A percentile compares a stretch with the other conserved stretches of the same genome.
Evolutionary conservation across 2,329 filamentous ascomycete genomes (phyloP).

Genomic region (Venturia nashicola): DNA sequence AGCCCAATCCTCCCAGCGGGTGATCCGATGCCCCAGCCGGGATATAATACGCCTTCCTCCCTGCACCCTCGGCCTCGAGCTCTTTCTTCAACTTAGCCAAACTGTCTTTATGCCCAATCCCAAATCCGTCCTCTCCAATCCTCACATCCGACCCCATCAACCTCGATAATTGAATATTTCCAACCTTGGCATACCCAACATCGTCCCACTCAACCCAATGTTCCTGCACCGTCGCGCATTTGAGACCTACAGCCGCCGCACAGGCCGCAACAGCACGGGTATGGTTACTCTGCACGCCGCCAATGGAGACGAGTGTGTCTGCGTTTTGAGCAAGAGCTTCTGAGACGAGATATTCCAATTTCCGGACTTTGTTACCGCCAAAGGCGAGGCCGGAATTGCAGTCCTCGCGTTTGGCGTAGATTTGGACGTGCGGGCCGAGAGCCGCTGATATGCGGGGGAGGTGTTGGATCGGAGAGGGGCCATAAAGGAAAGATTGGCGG

Average conservation of each 20-base stretch:
- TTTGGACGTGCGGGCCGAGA: conserved; percentile 45
- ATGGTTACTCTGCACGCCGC: conserved; percentile 59
- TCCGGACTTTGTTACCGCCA: conserved; percentile 58
- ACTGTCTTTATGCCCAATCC: conserved; percentile 48
- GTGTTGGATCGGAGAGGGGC: conserved; percentile 55
- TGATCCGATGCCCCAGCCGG: conserved; percentile 59
- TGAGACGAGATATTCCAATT: conserved; percentile 56
- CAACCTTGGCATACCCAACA: conserved; percentile 47
- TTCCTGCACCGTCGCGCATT: conserved; percentile 49
- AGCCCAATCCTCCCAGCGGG: conserved; percentile 54
- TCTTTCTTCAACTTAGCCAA: conserved; percentile 42
- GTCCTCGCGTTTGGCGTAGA: conserved; percentile 63
- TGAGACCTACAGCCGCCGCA: conserved; percentile 45
- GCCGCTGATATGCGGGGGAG: conserved; percentile 52
- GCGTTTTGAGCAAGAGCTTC: conserved; percentile 46
- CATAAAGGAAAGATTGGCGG: conserved; percentile 47
- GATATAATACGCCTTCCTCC: conserved; percentile 51
- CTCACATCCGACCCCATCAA: conserved; percentile 55
- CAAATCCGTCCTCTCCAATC: conserved; percentile 46
- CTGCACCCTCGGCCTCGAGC: conserved; percentile 35
- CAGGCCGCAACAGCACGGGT: conserved; percentile 55
- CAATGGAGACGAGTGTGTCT: conserved; percentile 54
- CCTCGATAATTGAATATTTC: conserved; percentile 59
- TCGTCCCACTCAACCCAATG: conserved; percentile 52
- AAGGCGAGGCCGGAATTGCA: conserved; percentile 55